Evolutionary conservation across 1,139 yeast genomes (phyloP), one percentile per base, ranked within the genome.

Genomic region (Geotrichum macrosporum): DNA sequence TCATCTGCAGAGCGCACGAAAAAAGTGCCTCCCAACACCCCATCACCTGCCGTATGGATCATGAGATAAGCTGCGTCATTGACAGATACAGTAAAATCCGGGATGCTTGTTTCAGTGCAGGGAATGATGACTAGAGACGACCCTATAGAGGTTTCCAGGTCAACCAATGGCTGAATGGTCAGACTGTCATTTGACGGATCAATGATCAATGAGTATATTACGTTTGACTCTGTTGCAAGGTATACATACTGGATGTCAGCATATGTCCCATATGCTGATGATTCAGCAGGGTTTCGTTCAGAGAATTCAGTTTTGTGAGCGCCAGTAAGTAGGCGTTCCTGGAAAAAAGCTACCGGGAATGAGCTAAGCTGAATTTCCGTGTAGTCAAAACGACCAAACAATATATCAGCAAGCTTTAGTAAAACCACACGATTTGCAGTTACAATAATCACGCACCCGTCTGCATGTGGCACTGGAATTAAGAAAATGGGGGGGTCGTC

Each of bases 21-120:
- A 16, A 46, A 46, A 2, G 35, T 39, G n/a, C 49, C 49, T 4
- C 49, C 49, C 5, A 32, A 12, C 10, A 41, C 49, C 5, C 45
- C 41, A 29, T 31, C 31, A 5, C 49, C 49, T 12, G 44, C 49
- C 5, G 45, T 46, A n/a, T 35, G 18, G 19, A 46, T 39, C 30
- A 24, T 41, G 20, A 46, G 35, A 26, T 35, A 18, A 9, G 40
- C 42, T 6, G 49, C 45, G 8, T 41, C 49, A 36, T 27, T 21
- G 6, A 44, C 19, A 2, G 22, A 13, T 3, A 26, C 34, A 10
- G 26, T 6, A 12, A 18, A 4, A 9, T 32, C 36, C 13, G 29
- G 18, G 5, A 24, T 13, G 5, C 47, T 43, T 19, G 24, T 4
- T 16, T 30, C 37, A 12, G 34, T 13, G 21, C 39, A 31, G 2